phyloP scores from a whole-genome alignment of 345 rosid species.

The Citrus glauca region DNA sequence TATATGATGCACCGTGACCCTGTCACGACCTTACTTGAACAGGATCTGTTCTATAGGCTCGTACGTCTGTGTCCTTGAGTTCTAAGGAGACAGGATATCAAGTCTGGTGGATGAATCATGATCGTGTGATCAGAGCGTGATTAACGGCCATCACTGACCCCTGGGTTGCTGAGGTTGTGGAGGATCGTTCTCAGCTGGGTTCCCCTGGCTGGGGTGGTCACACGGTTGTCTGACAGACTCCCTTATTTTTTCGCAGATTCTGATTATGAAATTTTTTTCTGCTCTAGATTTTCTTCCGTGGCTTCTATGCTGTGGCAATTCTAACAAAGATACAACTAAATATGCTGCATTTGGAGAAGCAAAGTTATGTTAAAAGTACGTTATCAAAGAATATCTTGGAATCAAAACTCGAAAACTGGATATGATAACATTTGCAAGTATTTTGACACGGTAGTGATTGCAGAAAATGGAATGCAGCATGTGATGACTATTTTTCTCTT shows the following conservation, averaged over 20 bases:
- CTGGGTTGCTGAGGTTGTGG: background rate
- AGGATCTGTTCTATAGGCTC: constrained; percentile 19
- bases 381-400: too few species aligned
- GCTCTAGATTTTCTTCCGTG: too few species aligned
- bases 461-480: too few species aligned
- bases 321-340: too few species aligned
- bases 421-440: too few species aligned
- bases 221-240: background rate
- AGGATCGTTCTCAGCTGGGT: background rate
- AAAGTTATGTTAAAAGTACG: too few species aligned
- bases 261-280: too few species aligned
- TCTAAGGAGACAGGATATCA: constrained; percentile 9
- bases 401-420: too few species aligned
- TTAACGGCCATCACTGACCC: background rate
- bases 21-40: background rate
- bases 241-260: fast-evolving
- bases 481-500: too few species aligned
- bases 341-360: too few species aligned
- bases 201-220: background rate
- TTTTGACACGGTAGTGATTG: too few species aligned
- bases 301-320: too few species aligned
- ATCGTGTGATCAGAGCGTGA: constrained; percentile 1
- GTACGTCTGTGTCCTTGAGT: background rate
- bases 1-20: fast-evolving
- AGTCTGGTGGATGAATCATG: background rate